Base-by-base conservation (phyloP, 2,329 filamentous ascomycete species). In the Cladosporium sphaerospermum region DNA sequence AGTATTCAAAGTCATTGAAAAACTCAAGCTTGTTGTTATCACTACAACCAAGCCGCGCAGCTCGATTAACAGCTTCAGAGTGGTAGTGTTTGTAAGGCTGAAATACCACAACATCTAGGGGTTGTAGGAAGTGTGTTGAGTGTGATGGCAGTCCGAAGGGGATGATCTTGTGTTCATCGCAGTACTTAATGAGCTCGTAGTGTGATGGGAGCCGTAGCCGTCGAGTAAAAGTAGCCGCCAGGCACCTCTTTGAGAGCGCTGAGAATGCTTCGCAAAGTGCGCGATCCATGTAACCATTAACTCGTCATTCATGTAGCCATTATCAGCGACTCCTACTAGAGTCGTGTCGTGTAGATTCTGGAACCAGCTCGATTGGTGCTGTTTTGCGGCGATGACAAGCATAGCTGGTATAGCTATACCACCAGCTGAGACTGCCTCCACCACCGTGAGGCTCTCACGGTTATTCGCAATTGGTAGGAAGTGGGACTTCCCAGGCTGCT, bases 21-120 rank as follows among this genome's bases (percentile, higher is more conserved):
- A 50, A 50, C 31, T 54, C 45, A 23, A 53, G 23, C 44, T 57
- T 60, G 23, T 52, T 43, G 41, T 56, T 60, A 13, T 58, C 37
- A 9, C 31, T 11, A 45, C 51, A 54, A 14, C 58, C 56, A 14
- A 19, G 54, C 13, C 53, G 51, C 18, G 49, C 46, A 16, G 56
- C 53, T 19, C 33, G 18, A n/a, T 58, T 51, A 46, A 61, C 47
- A 6, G 54, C 58, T 37, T 53, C 40, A 11, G 31, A 16, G 47
- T 60, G 56, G 37, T 45, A 60, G 37, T 60, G 3, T 55, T 18
- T 32, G 32, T 49, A n/a, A n/a, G n/a, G n/a, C n/a, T n/a, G n/a
- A n/a, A n/a, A n/a, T n/a, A n/a, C n/a, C n/a, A n/a, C n/a, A 10
- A 61, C 56, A 54, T 55, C 47, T 32, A 55, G 41, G 13, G 53